Base-by-base conservation (phyloP, 2,329 filamentous ascomycete genomes). In the Cytospora schulzeri region DNA sequence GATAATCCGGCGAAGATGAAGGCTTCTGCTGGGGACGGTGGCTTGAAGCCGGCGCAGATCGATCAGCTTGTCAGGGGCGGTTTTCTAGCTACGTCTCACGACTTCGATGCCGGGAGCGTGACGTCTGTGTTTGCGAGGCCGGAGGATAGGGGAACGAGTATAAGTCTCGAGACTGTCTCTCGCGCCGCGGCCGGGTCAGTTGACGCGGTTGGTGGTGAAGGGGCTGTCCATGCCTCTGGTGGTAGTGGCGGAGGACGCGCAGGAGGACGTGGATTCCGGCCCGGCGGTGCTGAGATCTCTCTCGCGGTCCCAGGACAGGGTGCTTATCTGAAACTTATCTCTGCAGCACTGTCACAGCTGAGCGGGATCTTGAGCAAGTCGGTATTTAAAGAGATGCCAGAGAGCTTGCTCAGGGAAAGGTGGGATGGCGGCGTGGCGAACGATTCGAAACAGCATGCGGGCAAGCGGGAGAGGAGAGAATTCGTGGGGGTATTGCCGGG, bases 271-370 rank as follows among this genome's bases (percentile, higher is more conserved):
- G 19, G 31, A 1, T 35, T 24, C 11, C 41, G 29, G 7, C 79
- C 81, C 66, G 78, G 77, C 67, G 81, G 80, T 31, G 55, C 63
- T 14, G 76, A 77, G 52, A 79, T 85, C 73, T 83, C 81, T 62
- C 80, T 92, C 52, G 85, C 89, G 0, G 78, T 92, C 0, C 90
- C 90, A 0, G 84, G 85, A 28, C 88, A 87, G 38, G 90, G 90
- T 2, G 77, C 82, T 2, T 89, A 88, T 71, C 78, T 93, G 53
- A 90, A 89, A 73, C 80, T 93, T 3, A 79, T 89, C 0, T 80
- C 84, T 24, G 81, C 80, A 38, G 85, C 87, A 2, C 81, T 90
- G 17, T 80, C 81, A 28, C 89, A 91, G 74, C 76, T 93, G 0
- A 74, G 87, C 1, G 78, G 79, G 7, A 76, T 91, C 35, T 75